Conservation (phyloP, 2,329 filamentous ascomycete genomes). For the Pseudopithomyces chartarum region DNA sequence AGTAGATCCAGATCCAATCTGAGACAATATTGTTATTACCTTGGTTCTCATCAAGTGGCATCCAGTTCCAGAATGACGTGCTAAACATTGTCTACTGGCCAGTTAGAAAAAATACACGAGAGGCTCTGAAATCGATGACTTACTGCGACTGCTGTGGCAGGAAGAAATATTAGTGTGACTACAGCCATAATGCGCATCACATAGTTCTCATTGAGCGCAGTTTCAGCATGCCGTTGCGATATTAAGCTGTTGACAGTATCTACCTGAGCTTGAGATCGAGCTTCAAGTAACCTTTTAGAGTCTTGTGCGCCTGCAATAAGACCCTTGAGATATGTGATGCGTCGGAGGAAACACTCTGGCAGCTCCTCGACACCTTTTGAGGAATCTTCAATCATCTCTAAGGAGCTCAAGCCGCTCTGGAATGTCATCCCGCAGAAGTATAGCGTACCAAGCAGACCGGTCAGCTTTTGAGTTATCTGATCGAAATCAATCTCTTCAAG, state of each 20-base stretch:
- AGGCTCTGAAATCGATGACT: background rate
- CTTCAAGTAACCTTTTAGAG: background rate
- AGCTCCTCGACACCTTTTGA: background rate
- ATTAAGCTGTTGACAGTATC: background rate
- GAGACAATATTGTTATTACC: background rate
- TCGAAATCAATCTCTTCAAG: background rate
- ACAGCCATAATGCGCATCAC: background rate
- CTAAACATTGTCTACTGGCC: background rate
- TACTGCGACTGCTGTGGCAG: background rate
- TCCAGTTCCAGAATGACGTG: background rate
- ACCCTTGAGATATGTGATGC: background rate
- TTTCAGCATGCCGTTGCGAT: background rate
- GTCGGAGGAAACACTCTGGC: background rate
- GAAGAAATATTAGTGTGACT: background rate
- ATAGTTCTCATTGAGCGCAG: background rate
- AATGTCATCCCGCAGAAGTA: background rate
- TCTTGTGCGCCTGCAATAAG: slow-evolving; percentile 1
- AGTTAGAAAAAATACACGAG: background rate
- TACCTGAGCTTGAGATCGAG: background rate
- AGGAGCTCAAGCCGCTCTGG: background rate
- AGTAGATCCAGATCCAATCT: background rate
- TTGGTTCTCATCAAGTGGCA: background rate
- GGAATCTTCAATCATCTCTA: background rate
- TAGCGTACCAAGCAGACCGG: background rate
- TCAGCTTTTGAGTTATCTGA: background rate